Conservation (phyloP, 2,329 filamentous ascomycete species). For the Cladosporium sp. region DNA sequence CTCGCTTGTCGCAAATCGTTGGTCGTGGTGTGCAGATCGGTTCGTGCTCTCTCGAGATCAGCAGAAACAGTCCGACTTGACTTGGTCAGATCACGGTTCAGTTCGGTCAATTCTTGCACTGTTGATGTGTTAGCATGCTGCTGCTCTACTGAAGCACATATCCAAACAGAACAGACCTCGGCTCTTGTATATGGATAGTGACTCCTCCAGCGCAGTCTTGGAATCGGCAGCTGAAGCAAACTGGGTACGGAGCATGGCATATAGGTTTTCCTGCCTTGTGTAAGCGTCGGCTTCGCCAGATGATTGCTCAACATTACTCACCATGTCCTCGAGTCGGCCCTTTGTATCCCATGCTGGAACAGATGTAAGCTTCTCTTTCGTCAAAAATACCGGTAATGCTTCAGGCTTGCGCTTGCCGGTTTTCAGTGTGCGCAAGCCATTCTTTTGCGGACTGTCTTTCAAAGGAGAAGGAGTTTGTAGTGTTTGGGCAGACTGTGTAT, state of each 20-base stretch:
- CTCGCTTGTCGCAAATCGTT: constrained; percentile 29
- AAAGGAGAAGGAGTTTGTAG: constrained; percentile 27
- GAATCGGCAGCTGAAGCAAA: constrained; percentile 66
- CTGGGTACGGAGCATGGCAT: constrained; percentile 66
- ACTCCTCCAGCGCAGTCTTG: constrained; percentile 67
- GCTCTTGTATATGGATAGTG: constrained; percentile 67
- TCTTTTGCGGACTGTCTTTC: constrained; percentile 24
- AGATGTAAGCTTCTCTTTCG: constrained; percentile 44
- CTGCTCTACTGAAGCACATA: not conserved
- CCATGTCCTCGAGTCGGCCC: constrained; percentile 67
- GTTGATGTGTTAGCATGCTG: not conserved
- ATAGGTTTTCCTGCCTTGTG: constrained; percentile 56
- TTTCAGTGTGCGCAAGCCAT: constrained; percentile 26
- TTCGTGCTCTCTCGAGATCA: constrained; percentile 54
- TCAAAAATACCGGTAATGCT: constrained; percentile 70
- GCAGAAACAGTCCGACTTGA: constrained; percentile 55
- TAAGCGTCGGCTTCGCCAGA: not conserved
- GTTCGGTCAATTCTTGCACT: constrained; percentile 19
- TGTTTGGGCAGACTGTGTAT: constrained; percentile 26
- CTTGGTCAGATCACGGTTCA: constrained; percentile 43
- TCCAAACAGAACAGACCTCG: constrained; percentile 55
- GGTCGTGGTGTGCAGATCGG: constrained; percentile 29
- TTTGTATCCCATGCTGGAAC: constrained; percentile 75
- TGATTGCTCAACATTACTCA: not conserved
- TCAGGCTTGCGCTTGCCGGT: constrained; percentile 25